These are phyloP conservation scores for Mycena crocata DNA, from an alignment of 768 basidiomycete genomes.

Conservation along the genomic window DNA sequence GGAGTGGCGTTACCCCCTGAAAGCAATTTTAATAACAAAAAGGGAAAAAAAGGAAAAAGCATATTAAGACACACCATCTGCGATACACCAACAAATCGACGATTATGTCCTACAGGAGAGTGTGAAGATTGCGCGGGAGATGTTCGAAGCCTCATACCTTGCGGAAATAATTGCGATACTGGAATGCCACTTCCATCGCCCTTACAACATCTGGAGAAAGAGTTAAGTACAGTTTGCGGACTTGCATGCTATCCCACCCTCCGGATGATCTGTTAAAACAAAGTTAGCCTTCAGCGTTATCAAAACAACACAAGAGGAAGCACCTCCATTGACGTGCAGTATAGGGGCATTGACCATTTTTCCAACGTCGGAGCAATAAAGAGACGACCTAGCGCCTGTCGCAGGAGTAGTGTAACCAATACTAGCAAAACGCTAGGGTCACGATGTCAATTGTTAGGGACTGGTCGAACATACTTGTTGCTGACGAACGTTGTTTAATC, in stretches of 20 bases:
- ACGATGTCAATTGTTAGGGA: not conserved
- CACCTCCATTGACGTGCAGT: conserved; percentile 91
- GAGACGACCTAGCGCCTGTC: conserved; percentile 82
- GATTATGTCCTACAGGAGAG: conserved; percentile 72
- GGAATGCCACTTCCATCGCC: conserved; percentile 90
- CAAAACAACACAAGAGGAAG: too few species aligned
- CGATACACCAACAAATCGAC: conserved; percentile 92
- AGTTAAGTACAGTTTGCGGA: not conserved
- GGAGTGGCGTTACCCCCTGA: conserved; percentile 53
- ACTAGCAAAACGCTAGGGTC: conserved; percentile 51
- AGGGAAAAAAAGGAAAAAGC: not conserved
- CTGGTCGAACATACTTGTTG: conserved; percentile 61
- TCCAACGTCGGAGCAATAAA: conserved; percentile 89
- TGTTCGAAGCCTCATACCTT: conserved; percentile 55
- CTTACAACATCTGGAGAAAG: conserved; percentile 74
- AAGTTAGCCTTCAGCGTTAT: too few species aligned
- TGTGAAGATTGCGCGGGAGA: not conserved
- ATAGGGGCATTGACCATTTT: conserved; percentile 94
- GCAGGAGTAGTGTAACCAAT: conserved; percentile 95
- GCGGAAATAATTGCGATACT: conserved; percentile 87
- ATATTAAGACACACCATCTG: conserved; percentile 68
- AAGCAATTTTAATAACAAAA: not conserved
- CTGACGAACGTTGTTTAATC: conserved; percentile 43
- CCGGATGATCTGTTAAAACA: conserved; percentile 91
- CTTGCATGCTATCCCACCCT: conserved; percentile 60